Conservation (phyloP, 441 rosid species). For the Syzygium syzygioides region DNA sequence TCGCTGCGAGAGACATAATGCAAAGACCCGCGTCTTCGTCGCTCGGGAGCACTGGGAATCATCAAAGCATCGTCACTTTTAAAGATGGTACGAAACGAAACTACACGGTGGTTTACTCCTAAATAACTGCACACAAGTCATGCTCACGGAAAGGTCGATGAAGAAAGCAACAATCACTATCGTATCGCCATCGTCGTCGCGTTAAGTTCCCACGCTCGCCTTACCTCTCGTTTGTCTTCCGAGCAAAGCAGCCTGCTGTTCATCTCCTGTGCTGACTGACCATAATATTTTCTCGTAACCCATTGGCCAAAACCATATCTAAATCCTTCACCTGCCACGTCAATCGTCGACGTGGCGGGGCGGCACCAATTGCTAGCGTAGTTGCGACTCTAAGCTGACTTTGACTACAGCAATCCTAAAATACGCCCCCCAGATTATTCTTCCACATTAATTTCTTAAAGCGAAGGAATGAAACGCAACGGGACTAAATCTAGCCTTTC, state of each 20-base stretch:
- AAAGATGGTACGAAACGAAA: neutral
- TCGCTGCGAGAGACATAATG: neutral
- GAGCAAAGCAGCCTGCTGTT: neutral
- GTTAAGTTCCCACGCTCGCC: neutral
- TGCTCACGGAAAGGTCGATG: neutral
- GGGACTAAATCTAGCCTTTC: fast-evolving
- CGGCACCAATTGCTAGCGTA: neutral
- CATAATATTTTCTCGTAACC: neutral
- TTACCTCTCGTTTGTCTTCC: neutral
- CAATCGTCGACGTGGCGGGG: neutral
- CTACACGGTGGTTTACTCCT: fast-evolving
- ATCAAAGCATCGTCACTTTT: neutral
- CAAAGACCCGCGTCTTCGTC: neutral
- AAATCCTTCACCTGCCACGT: neutral
- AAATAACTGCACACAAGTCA: neutral
- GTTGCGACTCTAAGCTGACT: too few relatives aligned
- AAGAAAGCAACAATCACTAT: neutral
- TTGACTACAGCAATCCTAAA: too few relatives aligned
- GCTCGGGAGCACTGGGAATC: neutral
- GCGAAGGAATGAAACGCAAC: neutral
- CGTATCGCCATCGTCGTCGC: neutral
- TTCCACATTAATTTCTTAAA: neutral
- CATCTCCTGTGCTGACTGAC: neutral
- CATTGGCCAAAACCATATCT: neutral
- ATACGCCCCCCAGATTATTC: neutral